phyloP scores from a whole-genome alignment of 2,329 filamentous ascomycete genomes.

The Colletotrichum cereale region DNA sequence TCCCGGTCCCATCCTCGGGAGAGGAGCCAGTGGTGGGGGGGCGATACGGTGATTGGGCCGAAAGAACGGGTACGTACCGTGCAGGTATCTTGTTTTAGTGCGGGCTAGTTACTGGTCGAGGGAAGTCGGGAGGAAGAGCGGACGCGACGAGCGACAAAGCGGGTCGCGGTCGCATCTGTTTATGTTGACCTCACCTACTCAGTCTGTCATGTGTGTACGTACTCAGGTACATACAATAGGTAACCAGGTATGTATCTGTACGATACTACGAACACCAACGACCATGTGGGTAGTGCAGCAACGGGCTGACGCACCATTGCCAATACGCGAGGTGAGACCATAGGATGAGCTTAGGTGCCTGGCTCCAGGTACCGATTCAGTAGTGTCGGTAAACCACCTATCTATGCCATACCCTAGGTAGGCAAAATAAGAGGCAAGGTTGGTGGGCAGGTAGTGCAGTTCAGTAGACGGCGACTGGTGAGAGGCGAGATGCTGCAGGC shows the following conservation, averaged over 20 bases:
- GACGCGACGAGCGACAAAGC: slow-evolving; percentile 6
- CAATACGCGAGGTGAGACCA: background rate
- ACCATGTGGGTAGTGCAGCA: background rate
- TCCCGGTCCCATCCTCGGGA: background rate
- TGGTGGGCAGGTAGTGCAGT: background rate
- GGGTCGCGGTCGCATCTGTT: slow-evolving; percentile 19
- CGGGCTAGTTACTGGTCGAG: slow-evolving; percentile 2
- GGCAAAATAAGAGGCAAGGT: too few relatives aligned
- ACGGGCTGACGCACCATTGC: background rate
- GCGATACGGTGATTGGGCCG: background rate
- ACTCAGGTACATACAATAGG: too few relatives aligned
- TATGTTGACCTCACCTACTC: slow-evolving; percentile 13
- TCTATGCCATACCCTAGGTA: too few relatives aligned
- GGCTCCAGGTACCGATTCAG: background rate
- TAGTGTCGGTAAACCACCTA: background rate
- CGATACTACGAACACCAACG: background rate
- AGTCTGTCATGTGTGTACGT: too few relatives aligned
- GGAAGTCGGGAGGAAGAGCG: background rate
- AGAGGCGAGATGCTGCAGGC: background rate
- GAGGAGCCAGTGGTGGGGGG: background rate
- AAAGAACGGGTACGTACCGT: background rate
- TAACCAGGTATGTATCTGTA: background rate
- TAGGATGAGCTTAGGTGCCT: background rate
- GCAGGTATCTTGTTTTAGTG: slow-evolving; percentile 7
- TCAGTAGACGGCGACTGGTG: background rate